Base-by-base conservation (phyloP, 2,329 filamentous ascomycete genomes). In the Proliferodiscus dingleyae region DNA sequence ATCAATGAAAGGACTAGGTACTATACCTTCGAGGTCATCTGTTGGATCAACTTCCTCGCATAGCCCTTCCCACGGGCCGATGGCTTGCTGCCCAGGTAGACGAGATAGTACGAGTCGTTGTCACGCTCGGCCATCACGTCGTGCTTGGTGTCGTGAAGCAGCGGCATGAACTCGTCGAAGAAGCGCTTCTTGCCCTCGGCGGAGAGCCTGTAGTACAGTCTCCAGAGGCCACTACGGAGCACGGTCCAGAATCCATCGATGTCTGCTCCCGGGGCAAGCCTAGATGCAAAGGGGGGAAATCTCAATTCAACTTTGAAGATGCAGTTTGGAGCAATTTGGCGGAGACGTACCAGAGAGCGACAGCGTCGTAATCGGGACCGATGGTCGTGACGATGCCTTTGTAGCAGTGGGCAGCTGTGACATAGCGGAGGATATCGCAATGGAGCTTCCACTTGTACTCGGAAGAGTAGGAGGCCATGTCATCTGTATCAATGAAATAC, bases 41-140 rank as follows among this genome's bases (percentile, higher is more conserved):
- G 73, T 63, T 81, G 74, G 53, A 93, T 79, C 51, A 90, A 72
- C 67, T 80, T 83, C 55, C 74, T 74, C 13, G 81, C 85, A 64
- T 87, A 87, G 9, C 88, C 87, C 56, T 82, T 82, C 38, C 86
- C 80, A 50, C 84, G 78, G 4, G 82, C 80, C 50, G 72, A 73
- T 26, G 84, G 80, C 64, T 82, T 85, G 41, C 85, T 89, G 51
- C 87, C 88, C 50, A 94, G 73, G 66, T 91, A 93, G 38, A 89
- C 85, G 44, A 94, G 80, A 64, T 93, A 93, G 75, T 87, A 93
- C 61, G 78, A 81, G 50, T 85, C 72, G 55, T 72, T 64, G 61
- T 88, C 83, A 41, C 80, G 75, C 30, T 76, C 71, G 18, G 83
- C 83, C 65, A 93, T 76, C 50, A 86, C 74, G 50, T 78, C 73